Evolutionary conservation across 2,329 filamentous ascomycete species (phyloP), one percentile per base, ranked within the genome.

Genomic region (Neofusicoccum cordaticola): DNA sequence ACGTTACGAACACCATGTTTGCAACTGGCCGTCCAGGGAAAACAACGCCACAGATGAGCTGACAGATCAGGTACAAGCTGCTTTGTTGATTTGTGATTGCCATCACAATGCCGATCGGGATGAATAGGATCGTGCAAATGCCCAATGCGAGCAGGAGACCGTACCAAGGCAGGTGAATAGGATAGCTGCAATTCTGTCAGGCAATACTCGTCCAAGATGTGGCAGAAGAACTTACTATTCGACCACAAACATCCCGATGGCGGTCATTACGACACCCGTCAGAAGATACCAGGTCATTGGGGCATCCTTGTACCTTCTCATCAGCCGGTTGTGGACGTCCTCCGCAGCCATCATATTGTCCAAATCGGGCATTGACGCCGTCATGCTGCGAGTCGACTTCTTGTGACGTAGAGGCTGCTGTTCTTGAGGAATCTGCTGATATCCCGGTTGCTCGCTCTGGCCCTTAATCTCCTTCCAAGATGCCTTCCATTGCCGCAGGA

Each of bases 1-100:
- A 96, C 0, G 91, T 95, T 53, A 94, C 91, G 71, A 96, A 96
- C 41, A 96, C 91, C 92, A 96, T 96, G 76, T 96, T 95, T 58
- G 92, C 92, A 11, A 96, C 91, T 1, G 92, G 92, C 1, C 90
- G 88, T 34, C 92, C 92, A 0, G 92, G 92, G 74, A 96, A 96
- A 15, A 92, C 83, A 58, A 86, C 88, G 62, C 92, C 92, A 68
- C 91, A 94, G 68, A 95, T 88, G 65, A 96, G 84, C 77, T 95
- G 92, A 75, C 91, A 94, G 70, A 95, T 91, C 41, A 95, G 84
- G 74, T 94, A 95, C 69, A 94, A 91, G 75, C 89, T 92, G 76
- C 88, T 92, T 76, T 95, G 91, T 74, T 94, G 91, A 75, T 95
- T 96, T 9, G 92, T 96, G 69, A 96, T 92, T 15, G 92, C 92